Percentiles rank a stretch among this genome's conserved stretches.
Conservation (phyloP, 148 eudicot genomes). For the Polygonum aviculare region DNA sequence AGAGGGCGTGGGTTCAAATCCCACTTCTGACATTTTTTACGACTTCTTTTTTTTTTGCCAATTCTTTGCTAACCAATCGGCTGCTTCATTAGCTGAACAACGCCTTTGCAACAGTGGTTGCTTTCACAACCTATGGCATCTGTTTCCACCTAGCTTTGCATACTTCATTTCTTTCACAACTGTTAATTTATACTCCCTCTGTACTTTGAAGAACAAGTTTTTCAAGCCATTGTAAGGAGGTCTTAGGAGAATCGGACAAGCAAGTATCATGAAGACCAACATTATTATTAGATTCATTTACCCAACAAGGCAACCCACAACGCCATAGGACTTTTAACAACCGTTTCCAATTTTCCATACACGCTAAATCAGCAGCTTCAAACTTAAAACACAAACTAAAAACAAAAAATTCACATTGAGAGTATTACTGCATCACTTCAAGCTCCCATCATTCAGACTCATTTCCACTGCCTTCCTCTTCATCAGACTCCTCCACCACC, state of each 20-base stretch:
- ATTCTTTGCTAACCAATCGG: neutral
- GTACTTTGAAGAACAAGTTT: too few relatives aligned
- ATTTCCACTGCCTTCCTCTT: conserved; percentile 21
- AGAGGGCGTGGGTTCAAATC: conserved; percentile 14
- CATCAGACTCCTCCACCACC: conserved; percentile 17
- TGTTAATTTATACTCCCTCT: too few relatives aligned
- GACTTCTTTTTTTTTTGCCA: neutral
- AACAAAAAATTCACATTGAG: neutral
- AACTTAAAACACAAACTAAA: neutral
- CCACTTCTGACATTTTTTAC: conserved; percentile 3
- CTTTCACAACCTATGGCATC: too few relatives aligned
- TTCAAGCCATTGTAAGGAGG: too few relatives aligned
- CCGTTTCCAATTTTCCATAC: neutral
- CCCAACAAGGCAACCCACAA: neutral
- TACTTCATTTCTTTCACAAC: too few relatives aligned
- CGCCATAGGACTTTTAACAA: neutral
- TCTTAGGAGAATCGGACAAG: too few relatives aligned
- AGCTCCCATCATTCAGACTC: conserved; percentile 24
- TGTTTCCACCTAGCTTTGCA: too few relatives aligned
- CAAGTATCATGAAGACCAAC: neutral
- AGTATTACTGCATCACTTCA: neutral
- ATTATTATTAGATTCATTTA: neutral
- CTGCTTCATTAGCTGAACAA: too few relatives aligned
- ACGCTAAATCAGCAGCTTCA: neutral
- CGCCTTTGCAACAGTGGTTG: too few relatives aligned